A percentile compares a stretch with the other conserved stretches of the same genome.
Conservation (phyloP, 139 green algal species). For the Deuterostichococcus epilithicus region DNA sequence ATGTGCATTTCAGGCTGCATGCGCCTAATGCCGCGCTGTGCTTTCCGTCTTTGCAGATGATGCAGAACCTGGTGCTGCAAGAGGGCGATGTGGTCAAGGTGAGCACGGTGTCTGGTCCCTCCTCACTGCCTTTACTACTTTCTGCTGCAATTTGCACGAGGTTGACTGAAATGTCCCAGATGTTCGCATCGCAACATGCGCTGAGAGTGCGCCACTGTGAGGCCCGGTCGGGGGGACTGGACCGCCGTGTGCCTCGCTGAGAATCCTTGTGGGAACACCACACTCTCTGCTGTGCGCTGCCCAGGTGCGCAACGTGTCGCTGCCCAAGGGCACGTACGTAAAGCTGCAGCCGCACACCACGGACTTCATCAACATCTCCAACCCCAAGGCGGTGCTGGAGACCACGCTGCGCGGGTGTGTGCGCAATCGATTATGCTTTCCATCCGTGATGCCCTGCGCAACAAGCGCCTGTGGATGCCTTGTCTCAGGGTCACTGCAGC, state of each 20-base stretch:
- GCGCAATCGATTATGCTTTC: not conserved
- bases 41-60: conserved; percentile 89
- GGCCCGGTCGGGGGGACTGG: too few relatives aligned
- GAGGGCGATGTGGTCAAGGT: conserved; percentile 89
- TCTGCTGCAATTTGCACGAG: too few relatives aligned
- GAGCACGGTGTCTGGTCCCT: too few relatives aligned
- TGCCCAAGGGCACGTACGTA: conserved; percentile 93
- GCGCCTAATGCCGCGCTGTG: conserved; percentile 48
- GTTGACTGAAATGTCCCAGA: too few relatives aligned
- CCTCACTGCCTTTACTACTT: too few relatives aligned
- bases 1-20: too few relatives aligned
- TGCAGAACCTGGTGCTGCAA: conserved; percentile 92
- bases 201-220: too few relatives aligned
- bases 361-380: conserved; percentile 96
- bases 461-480: not conserved
- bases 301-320: conserved; percentile 24
- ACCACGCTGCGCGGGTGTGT: conserved; percentile 81
- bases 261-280: too few relatives aligned
- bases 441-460: not conserved
- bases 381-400: conserved; percentile 96
- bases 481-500: too few relatives aligned
- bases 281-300: too few relatives aligned
- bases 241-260: too few relatives aligned
- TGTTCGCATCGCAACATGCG: too few relatives aligned
- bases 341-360: conserved; percentile 95